Base-by-base conservation (phyloP, 73 alveolate species). In the Uronychia setigera region DNA sequence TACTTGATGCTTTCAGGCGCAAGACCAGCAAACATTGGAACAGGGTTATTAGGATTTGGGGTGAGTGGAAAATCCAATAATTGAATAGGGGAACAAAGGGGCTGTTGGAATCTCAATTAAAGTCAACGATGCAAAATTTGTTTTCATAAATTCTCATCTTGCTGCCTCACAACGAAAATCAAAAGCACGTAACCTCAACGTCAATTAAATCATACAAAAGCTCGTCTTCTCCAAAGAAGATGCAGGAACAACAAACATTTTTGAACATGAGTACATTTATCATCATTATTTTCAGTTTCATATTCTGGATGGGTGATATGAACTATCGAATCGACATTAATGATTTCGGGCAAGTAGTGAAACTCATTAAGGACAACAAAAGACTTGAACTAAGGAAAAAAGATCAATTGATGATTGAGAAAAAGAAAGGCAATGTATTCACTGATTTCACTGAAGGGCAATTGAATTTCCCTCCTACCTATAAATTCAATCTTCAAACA, bases 401-500 rank as follows among this genome's bases (percentile, higher is more conserved):
- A 57, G 99, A 93, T 77, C 92, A 93, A 82, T 92, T 93, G 27
- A 91, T 76, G 25, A n/a, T 58, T 0, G 95, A 95, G 74, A 87
- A 86, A 28, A 76, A 74, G 58, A 84, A 88, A 35, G 93, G 93
- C 19, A 90, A 89, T 75, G 92, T 93, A 0, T 79, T 91, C 58
- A 59, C 84, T 30, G 92, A 87, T 46, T 86, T 91, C 57, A 85
- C 78, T 75, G 99, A 95, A 88, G 99, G 98, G 74, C 82, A 80
- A n/a, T 88, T 93, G 32, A 77, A 82, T 33, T 95, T 95, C 84
- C 96, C 96, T 81, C 99, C 99, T 0, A 95, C 99, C 0, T 95
- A 91, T 89, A 95, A 95, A 84, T 93, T 67, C 85, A 88, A 81
- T 74, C 90, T 77, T 26, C 85, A 83, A 57, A 60, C 93, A 14